phyloP scores from a whole-genome alignment of 768 basidiomycete species.

The Pisolithus microcarpus region DNA sequence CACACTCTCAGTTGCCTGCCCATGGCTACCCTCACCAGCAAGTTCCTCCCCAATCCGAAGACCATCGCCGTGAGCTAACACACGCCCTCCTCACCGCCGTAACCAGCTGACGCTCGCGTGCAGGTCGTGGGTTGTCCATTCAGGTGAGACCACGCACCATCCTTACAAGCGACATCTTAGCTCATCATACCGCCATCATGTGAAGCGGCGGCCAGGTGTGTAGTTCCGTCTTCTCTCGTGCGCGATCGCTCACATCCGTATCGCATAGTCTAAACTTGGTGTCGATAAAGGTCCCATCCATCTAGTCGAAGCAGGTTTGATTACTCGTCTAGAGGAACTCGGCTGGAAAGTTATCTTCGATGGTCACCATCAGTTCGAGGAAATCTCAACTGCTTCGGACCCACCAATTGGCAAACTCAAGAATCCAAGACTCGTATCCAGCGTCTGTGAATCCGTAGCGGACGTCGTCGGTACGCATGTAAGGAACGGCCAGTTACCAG shows the following conservation, averaged over 20 bases:
- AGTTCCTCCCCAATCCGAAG: constrained; percentile 48
- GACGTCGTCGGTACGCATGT: constrained; percentile 67
- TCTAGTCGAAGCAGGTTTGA: constrained; percentile 80
- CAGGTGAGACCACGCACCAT: constrained; percentile 46
- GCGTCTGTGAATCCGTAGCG: constrained; percentile 76
- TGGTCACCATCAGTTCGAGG: constrained; percentile 85
- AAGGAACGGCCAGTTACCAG: constrained; percentile 70
- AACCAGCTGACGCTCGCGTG: constrained; percentile 6
- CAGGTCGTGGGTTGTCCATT: constrained; percentile 95
- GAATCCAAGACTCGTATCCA: constrained; percentile 82
- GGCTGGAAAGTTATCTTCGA: constrained; percentile 90
- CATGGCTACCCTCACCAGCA: constrained; percentile 21
- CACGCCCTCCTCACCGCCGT: neutral
- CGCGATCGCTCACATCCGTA: constrained; percentile 8
- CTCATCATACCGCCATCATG: constrained; percentile 6
- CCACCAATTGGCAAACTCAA: constrained; percentile 85
- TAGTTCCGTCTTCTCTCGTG: neutral
- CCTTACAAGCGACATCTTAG: neutral
- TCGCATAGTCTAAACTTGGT: constrained; percentile 58
- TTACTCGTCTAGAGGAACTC: constrained; percentile 65
- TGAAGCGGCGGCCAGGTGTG: constrained; percentile 28
- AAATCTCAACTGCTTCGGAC: constrained; percentile 42
- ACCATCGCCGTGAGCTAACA: constrained; percentile 66
- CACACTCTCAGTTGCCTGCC: neutral
- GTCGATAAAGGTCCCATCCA: constrained; percentile 87